Conservation (phyloP, 805 yeast species). For the Wickerhamomyces alni region DNA sequence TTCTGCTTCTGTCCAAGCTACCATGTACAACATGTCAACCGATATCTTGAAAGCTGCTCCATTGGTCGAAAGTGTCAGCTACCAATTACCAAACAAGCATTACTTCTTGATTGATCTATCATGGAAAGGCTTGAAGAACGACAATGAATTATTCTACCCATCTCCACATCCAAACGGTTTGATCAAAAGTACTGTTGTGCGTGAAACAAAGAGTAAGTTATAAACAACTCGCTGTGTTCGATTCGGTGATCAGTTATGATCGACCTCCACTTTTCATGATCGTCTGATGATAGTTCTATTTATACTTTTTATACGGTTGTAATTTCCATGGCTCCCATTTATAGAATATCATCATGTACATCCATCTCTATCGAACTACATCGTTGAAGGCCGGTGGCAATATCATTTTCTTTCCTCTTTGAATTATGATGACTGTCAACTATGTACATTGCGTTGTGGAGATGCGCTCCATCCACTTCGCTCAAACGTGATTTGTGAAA, state of each 20-base stretch:
- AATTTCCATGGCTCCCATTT: no score
- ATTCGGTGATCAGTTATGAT: no score
- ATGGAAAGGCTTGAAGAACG: slow-evolving; percentile 80
- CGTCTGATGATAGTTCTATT: no score
- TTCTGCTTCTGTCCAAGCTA: slow-evolving; percentile 94
- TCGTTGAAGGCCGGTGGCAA: no score
- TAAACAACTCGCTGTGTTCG: slow-evolving; percentile 17
- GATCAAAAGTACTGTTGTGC: slow-evolving; percentile 80
- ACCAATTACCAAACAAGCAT: slow-evolving; percentile 87
- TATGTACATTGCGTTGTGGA: no score
- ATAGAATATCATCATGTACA: neutral
- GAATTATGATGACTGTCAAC: no score
- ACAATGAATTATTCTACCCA: slow-evolving; percentile 84
- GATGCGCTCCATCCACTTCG: no score
- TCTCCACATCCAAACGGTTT: slow-evolving; percentile 90
- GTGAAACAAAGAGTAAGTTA: slow-evolving; percentile 53
- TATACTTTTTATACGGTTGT: no score
- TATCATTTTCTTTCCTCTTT: no score
- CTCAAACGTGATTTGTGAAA: no score
- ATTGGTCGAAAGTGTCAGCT: slow-evolving; percentile 58
- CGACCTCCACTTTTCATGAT: no score
- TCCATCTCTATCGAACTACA: no score
- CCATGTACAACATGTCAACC: slow-evolving; percentile 89
- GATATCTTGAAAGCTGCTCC: slow-evolving; percentile 57
- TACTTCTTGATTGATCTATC: slow-evolving; percentile 73